Evolutionary conservation across 2,329 filamentous ascomycete species (phyloP).

Genomic region (Epichloe amarillans): DNA sequence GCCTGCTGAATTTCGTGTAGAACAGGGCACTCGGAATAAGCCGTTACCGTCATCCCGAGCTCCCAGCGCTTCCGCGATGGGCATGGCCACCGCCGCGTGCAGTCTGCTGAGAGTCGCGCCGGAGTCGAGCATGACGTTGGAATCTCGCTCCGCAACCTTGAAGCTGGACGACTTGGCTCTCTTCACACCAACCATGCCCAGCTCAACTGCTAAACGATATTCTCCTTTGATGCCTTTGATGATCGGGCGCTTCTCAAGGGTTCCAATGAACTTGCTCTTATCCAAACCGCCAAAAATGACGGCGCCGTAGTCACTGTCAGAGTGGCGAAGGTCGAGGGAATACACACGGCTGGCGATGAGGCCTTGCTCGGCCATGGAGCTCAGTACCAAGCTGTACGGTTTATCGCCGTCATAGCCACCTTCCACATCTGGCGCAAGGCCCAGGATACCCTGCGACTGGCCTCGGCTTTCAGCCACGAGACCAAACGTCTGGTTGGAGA

Average conservation of each 20-base stretch:
- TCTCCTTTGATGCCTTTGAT: slow-evolving; percentile 23
- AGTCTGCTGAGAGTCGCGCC: slow-evolving; percentile 37
- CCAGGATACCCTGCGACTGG: slow-evolving; percentile 39
- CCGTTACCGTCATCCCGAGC: slow-evolving; percentile 26
- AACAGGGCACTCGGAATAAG: slow-evolving; percentile 32
- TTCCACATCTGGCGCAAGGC: slow-evolving; percentile 30
- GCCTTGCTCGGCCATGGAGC: slow-evolving; percentile 32
- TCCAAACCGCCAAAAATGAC: slow-evolving; percentile 42
- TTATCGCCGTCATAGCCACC: slow-evolving; percentile 22
- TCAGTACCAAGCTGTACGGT: slow-evolving; percentile 41
- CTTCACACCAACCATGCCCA: slow-evolving; percentile 20
- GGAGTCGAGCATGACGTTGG: slow-evolving; percentile 36
- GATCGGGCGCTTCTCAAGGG: slow-evolving; percentile 29
- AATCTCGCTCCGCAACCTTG: slow-evolving; percentile 17
- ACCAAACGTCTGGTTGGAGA: slow-evolving; percentile 37
- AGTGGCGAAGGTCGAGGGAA: slow-evolving; percentile 34
- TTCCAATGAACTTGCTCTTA: slow-evolving; percentile 36
- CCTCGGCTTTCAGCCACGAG: slow-evolving; percentile 30
- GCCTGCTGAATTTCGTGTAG: slow-evolving; percentile 20
- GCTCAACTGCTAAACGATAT: slow-evolving; percentile 22
- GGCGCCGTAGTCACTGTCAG: slow-evolving; percentile 29
- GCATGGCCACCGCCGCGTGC: slow-evolving; percentile 26
- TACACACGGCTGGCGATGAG: slow-evolving; percentile 37
- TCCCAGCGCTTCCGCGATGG: slow-evolving; percentile 30
- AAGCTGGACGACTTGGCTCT: slow-evolving; percentile 13